Evolutionary conservation across 805 yeast species (phyloP).

Genomic region (Metschnikowia sp.): DNA sequence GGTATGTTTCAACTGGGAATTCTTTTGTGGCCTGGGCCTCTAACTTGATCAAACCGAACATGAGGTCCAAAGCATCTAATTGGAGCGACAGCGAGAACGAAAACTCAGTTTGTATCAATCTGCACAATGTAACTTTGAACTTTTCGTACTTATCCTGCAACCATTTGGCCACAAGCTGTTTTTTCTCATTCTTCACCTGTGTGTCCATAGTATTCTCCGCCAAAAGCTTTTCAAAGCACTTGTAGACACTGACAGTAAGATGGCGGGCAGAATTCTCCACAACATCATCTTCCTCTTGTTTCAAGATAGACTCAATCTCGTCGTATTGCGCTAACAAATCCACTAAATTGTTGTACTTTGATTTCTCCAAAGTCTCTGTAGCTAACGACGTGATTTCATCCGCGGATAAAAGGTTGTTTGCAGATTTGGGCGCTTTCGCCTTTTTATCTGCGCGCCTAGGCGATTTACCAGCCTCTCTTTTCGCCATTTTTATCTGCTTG

Average conservation of each 20-base stretch:
- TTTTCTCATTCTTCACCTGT: constrained; percentile 41
- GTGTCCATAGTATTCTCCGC: constrained; percentile 32
- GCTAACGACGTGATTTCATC: constrained; percentile 23
- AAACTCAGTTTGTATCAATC: constrained; percentile 36
- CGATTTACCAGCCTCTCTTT: constrained; percentile 17
- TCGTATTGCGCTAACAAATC: constrained; percentile 41
- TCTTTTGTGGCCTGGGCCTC: constrained; percentile 54
- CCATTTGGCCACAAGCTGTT: constrained; percentile 58
- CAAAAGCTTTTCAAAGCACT: constrained; percentile 48
- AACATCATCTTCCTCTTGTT: constrained; percentile 17
- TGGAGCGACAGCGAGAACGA: constrained; percentile 51
- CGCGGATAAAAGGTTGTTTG: constrained; percentile 14
- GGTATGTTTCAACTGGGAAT: constrained; percentile 59
- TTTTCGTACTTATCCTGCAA: constrained; percentile 53
- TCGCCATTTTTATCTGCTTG: constrained; percentile 13
- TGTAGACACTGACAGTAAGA: constrained; percentile 39
- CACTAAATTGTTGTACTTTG: constrained; percentile 56
- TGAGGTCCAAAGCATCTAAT: constrained; percentile 50
- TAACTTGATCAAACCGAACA: constrained; percentile 50
- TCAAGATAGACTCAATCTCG: constrained; percentile 18
- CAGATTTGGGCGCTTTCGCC: constrained; percentile 5
- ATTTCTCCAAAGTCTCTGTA: constrained; percentile 36
- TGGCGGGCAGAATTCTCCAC: constrained; percentile 37
- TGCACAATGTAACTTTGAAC: constrained; percentile 45
- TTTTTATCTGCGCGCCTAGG: constrained; percentile 7